Conservation (phyloP, 2,329 filamentous ascomycete species). For the Aspergillus felis region DNA sequence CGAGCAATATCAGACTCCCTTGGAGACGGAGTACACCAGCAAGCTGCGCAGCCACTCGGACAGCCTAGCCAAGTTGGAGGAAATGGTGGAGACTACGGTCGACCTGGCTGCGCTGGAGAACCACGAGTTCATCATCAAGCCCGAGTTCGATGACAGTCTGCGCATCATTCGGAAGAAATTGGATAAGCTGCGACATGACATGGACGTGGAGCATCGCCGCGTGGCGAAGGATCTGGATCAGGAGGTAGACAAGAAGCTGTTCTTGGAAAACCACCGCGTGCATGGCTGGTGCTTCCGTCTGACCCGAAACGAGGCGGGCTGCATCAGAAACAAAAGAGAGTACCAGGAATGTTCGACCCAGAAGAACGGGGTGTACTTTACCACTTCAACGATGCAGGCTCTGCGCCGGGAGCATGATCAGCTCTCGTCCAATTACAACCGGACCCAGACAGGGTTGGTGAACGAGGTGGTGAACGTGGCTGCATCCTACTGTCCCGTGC, state of each 20-base stretch:
- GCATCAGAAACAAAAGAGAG: conserved; percentile 83
- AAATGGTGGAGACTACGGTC: conserved; percentile 98
- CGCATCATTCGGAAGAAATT: conserved; percentile 87
- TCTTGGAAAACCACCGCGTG: conserved; percentile 91
- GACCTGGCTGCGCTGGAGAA: conserved; percentile 93
- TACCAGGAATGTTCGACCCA: conserved; percentile 97
- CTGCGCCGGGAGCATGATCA: conserved; percentile 90
- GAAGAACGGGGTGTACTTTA: conserved; percentile 99
- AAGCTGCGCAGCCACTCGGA: conserved; percentile 75
- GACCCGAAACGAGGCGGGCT: conserved; percentile 83
- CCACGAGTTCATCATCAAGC: conserved; percentile 98
- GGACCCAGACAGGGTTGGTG: conserved; percentile 86
- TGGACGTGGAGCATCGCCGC: conserved; percentile 73
- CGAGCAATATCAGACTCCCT: conserved; percentile 80
- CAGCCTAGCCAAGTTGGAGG: conserved; percentile 78
- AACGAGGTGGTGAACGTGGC: conserved; percentile 90
- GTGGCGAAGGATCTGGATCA: conserved; percentile 80
- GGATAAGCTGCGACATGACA: conserved; percentile 75
- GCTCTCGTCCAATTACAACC: conserved; percentile 88
- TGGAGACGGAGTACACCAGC: conserved; percentile 81
- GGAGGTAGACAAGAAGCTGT: conserved; percentile 97
- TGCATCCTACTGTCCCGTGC: conserved; percentile 86
- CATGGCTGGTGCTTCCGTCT: conserved; percentile 96
- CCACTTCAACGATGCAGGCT: conserved; percentile 73
- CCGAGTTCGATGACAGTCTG: conserved; percentile 89